A percentile compares a stretch with the other conserved stretches of the same genome.
Evolutionary conservation across 2,329 filamentous ascomycete genomes (phyloP).

Genomic region (Colletotrichum somersetense): DNA sequence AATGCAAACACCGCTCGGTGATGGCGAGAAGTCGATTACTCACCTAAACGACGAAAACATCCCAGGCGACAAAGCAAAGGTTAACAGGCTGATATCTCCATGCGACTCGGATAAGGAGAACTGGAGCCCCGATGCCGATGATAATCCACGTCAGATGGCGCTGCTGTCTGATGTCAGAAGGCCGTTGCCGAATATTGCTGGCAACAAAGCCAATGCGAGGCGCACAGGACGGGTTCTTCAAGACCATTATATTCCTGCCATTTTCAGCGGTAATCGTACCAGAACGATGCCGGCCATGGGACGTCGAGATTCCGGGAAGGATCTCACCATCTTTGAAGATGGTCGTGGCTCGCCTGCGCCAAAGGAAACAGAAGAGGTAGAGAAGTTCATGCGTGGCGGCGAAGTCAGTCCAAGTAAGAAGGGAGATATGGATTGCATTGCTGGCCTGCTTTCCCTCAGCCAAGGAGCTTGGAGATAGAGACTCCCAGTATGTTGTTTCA

Average conservation of each 20-base stretch:
- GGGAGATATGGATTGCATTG: constrained; percentile 88
- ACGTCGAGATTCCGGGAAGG: constrained; percentile 48
- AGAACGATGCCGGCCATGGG: constrained; percentile 57
- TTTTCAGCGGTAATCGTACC: constrained; percentile 52
- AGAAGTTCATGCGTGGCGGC: constrained; percentile 77
- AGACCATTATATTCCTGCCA: constrained; percentile 52
- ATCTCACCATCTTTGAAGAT: constrained; percentile 68
- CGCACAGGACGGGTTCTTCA: constrained; percentile 58
- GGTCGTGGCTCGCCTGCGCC: constrained; percentile 46
- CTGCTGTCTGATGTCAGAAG: constrained; percentile 48
- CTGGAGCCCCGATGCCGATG: constrained; percentile 72
- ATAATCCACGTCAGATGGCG: constrained; percentile 50
- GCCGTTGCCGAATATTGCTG: constrained; percentile 52
- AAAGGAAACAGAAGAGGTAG: constrained; percentile 69
- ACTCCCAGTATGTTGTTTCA: constrained; percentile 23
- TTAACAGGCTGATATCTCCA: constrained; percentile 55
- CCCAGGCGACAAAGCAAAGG: constrained; percentile 52
- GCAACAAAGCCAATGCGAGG: constrained; percentile 53
- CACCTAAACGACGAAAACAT: constrained; percentile 35
- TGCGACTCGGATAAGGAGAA: constrained; percentile 95
- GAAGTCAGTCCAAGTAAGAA: constrained; percentile 78
- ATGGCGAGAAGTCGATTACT: constrained; percentile 2
- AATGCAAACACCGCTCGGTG: constrained; percentile 60
- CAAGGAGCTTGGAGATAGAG: constrained; percentile 88
- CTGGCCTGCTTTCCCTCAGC: constrained; percentile 88